Base-by-base conservation (phyloP, 495 filamentous ascomycete genomes). In the Terfezia claveryi region DNA sequence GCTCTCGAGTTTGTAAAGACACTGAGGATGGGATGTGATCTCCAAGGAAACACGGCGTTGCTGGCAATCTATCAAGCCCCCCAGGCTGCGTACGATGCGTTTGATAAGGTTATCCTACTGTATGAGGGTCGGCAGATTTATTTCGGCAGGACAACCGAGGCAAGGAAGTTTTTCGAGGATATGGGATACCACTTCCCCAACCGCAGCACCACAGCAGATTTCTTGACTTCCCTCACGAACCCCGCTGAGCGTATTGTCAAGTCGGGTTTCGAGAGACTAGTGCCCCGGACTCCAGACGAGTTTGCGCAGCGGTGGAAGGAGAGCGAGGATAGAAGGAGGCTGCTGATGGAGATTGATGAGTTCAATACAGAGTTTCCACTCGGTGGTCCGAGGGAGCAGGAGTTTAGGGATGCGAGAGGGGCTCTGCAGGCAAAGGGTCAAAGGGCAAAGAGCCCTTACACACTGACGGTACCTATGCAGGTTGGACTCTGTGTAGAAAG, bases 51-150 rank as follows among this genome's bases (percentile, higher is more conserved):
- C 11, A 91, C 85, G 4, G 87, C 83, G 0, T 71, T 92, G 37
- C 84, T 86, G 17, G 89, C 81, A 8, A 68, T 85, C 6, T 85
- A 85, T 68, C 81, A 85, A 63, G 80, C 80, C 4, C 78, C 80
- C 37, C 77, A 85, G 61, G 77, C 74, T 44, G 54, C 83, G 83
- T 56, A 83, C 81, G 61, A 77, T 56, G 68, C 79, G 12, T 81
- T 85, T 73, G 80, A 85, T 63, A 84, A 83, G 62, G 80, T 85
- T 0, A 68, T 68, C 3, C 76, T 85, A 41, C 78, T 85, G 51
- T 76, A 83, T 57, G 66, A 73, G 14, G 81, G 81, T 8, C 76
- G 76, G 8, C 78, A 80, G 70, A 73, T 84, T 41, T 85, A 76
- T 66, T 74, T 79, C 59, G 81, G 81, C 4, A 77, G 76, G 23